These are phyloP conservation scores for Quaeritorhiza haematococci DNA, from an alignment of 371 early-diverging fungal species.

Conservation along the genomic window DNA sequence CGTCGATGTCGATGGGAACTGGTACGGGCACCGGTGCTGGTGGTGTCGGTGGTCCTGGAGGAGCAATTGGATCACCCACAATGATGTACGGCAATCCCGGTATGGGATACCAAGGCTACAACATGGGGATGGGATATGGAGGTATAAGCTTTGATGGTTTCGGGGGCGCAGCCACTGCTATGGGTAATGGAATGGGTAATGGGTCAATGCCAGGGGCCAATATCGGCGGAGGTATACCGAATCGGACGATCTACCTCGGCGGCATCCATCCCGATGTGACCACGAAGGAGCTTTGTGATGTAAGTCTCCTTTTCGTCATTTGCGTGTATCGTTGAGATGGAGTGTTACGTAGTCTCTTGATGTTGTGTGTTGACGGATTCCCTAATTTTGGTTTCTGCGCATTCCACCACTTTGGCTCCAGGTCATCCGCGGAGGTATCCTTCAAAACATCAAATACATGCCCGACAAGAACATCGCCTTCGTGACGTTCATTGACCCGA, in stretches of 20 bases:
- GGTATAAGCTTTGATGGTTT: background rate
- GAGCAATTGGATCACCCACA: background rate
- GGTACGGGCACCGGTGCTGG: constrained; percentile 1
- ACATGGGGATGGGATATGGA: background rate
- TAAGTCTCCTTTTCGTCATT: constrained; percentile 8
- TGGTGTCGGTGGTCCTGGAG: background rate
- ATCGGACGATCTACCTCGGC: constrained; percentile 76
- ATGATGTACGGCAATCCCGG: background rate
- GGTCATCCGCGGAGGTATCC: constrained; percentile 74
- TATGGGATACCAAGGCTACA: background rate
- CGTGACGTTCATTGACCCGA: constrained; percentile 74
- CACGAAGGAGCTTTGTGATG: constrained; percentile 76
- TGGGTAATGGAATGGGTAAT: constrained; percentile 18
- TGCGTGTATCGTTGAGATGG: background rate
- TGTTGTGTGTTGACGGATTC: background rate
- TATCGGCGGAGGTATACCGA: constrained; percentile 1
- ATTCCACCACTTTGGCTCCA: constrained; percentile 2
- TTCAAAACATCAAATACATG: constrained; percentile 66
- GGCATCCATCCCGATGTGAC: constrained; percentile 67
- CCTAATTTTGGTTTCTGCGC: background rate
- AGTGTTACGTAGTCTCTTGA: background rate
- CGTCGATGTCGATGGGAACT: too few relatives aligned
- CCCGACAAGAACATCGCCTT: constrained; percentile 78
- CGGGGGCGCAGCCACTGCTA: constrained; percentile 11
- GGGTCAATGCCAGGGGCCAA: constrained; percentile 9